Percentiles rank a stretch among this genome's conserved stretches.
Conservation (phyloP, 352 stramenopile genomes). For the Phytophthora idaei region DNA sequence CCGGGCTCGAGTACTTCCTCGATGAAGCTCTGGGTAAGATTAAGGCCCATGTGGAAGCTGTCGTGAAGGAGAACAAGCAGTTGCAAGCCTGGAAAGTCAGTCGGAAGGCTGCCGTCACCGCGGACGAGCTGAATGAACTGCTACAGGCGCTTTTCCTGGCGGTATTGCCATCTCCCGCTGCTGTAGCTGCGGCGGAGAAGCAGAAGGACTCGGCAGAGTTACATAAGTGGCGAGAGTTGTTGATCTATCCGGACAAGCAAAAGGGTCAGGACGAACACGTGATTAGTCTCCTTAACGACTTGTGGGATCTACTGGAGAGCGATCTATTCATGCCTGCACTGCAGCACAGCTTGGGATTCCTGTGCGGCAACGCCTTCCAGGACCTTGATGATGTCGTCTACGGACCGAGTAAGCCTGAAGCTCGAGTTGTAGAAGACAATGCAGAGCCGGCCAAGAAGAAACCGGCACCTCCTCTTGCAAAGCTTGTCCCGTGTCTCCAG, state of each 20-base stretch:
- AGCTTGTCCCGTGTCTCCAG: conserved; percentile 81
- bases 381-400: conserved; percentile 82
- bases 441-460: conserved; percentile 36
- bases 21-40: conserved; percentile 67
- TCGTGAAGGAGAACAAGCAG: conserved; percentile 51
- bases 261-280: conserved; percentile 71
- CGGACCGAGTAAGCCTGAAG: conserved; percentile 31
- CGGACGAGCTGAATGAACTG: conserved; percentile 76
- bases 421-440: conserved; percentile 35
- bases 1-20: conserved; percentile 81
- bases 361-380: conserved; percentile 85
- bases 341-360: conserved; percentile 71
- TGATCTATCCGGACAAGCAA: conserved; percentile 81
- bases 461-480: conserved; percentile 67
- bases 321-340: conserved; percentile 75
- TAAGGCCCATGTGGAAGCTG: conserved; percentile 63
- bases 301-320: conserved; percentile 84
- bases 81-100: conserved; percentile 79
- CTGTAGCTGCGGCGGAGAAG: conserved; percentile 29
- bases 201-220: conserved; percentile 40
- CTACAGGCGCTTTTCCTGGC: conserved; percentile 71
- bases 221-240: conserved; percentile 61
- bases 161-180: conserved; percentile 48
- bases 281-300: conserved; percentile 81
- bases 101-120: conserved; percentile 65